Percentiles rank a stretch among this genome's conserved stretches.
phyloP scores from a whole-genome alignment of 805 yeast genomes.

The Candida tibetensis region DNA sequence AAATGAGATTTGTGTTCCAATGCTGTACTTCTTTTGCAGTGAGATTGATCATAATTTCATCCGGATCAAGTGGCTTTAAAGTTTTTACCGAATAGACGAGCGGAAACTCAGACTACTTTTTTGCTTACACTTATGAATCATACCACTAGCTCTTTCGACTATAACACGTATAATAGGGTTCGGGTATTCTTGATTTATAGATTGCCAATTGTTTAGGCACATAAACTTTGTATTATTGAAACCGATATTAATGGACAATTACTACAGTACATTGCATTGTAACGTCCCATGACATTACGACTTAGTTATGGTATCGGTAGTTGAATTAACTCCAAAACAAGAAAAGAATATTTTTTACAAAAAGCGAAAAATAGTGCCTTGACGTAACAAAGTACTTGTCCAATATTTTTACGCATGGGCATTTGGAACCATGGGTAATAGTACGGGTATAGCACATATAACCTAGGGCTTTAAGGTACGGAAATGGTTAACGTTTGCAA shows the following conservation, averaged over 20 bases:
- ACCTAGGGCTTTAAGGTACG: not conserved
- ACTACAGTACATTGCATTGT: not conserved
- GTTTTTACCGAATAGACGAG: not conserved
- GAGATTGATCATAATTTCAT: too few species aligned
- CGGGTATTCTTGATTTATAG: not conserved
- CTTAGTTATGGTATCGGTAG: too few species aligned
- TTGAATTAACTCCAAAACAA: not conserved
- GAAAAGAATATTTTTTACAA: not conserved
- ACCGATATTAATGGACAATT: not conserved
- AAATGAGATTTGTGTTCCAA: too few species aligned
- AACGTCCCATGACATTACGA: not conserved
- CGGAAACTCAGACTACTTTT: not conserved
- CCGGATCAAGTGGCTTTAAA: not conserved
- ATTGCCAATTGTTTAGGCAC: not conserved
- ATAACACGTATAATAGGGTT: not conserved
- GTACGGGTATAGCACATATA: not conserved
- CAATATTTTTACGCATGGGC: not conserved
- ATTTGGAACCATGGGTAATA: not conserved
- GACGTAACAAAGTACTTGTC: not conserved
- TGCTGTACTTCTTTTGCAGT: too few species aligned
- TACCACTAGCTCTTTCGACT: too few species aligned
- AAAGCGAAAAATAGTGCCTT: not conserved
- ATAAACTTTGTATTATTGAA: not conserved
- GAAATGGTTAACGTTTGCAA: too few species aligned
- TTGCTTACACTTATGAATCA: not conserved